Evolutionary conservation across 495 filamentous ascomycete genomes (phyloP), one percentile per base, ranked within the genome.

Genomic region (Penicillium cinerascens): DNA sequence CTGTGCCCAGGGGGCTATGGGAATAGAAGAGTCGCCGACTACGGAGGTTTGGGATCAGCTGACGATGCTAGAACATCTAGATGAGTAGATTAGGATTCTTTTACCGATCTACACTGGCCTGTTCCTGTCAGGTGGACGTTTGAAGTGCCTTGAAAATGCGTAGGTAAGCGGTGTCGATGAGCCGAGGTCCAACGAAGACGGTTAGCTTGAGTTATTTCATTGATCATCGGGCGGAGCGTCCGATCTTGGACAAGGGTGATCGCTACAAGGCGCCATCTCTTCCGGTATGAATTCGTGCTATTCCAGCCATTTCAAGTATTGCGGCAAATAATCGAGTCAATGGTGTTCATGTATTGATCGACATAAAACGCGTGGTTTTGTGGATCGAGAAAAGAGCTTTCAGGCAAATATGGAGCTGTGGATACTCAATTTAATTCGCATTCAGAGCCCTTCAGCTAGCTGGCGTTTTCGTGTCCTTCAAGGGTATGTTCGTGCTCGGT

Each of bases 111-210:
- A 13, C 9, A 4, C 9, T 29, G 26, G 26, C 26, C 11, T 33
- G 1, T 33, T 33, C 9, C 29, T 33, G 29, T 33, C 11, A 33
- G 29, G 29, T 33, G 29, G 29, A 33, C 29, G 29, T 33, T 33
- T 2, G 29, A 33, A 33, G 37, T 11, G n/a, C 16, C 10, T 39
- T 39, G 18, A 39, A 17, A 16, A 18, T 17, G 37, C n/a, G 37
- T 18, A 39, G 37, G 37, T 39, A 39, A 39, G 37, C 37, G 22
- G 13, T 2, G 22, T 33, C 13, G 33, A 47, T 55, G 58, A 51
- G 58, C 61, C 61, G 61, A 64, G 61, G 61, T 64, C 49, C 49
- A 64, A 59, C 52, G 56, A 54, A 49, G 38, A 47, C n/a, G 55
- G 58, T 42, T 64, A 51, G 48, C 33, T 37, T 47, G 54, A 51